Base-by-base conservation (phyloP, 2,329 filamentous ascomycete species). In the Hypoxylon sp. region DNA sequence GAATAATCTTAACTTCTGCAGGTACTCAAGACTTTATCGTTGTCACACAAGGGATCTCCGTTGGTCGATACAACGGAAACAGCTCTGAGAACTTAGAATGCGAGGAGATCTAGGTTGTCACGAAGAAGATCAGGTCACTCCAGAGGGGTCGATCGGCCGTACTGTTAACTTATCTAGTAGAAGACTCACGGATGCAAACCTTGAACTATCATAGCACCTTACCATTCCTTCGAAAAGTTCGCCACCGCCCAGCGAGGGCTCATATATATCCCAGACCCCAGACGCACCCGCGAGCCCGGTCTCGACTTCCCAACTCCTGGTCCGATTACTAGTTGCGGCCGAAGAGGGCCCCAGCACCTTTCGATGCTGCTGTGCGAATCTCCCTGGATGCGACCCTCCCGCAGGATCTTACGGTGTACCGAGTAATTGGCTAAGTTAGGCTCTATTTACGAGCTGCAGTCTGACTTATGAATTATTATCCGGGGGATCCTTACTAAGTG, bases 371-470 rank as follows among this genome's bases (percentile, higher is more conserved):
- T 61, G 46, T 43, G 37, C 21, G 41, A 52, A 62, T 65, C 46
- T 45, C 16, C 43, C 62, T 54, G 65, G 62, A 59, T 62, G 41
- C 46, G 48, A 65, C 61, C 43, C 61, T 46, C 19, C 32, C 46
- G 27, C 48, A 60, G 57, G 39, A 27, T 23, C 23, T 19, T 34
- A 41, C 12, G 56, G 39, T 19, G 25, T 64, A 56, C 55, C 52
- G 65, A 64, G 52, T 67, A 57, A 53, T 47, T 67, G 52, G 64
- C 60, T 61, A 64, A 67, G 64, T 64, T 50, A 3, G 52, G 5
- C 14, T 14, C 48, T 21, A 54, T 60, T 50, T 57, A 30, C 12
- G 16, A 52, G 30, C 12, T 37, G 43, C 29, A 9, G 29, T 43
- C 39, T 45, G 21, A 29, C 19, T 25, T 54, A n/a, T 45, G 45